These are phyloP conservation scores for Fragilaria radians DNA, from an alignment of 108 stramenopile species.

Conservation along the genomic window DNA sequence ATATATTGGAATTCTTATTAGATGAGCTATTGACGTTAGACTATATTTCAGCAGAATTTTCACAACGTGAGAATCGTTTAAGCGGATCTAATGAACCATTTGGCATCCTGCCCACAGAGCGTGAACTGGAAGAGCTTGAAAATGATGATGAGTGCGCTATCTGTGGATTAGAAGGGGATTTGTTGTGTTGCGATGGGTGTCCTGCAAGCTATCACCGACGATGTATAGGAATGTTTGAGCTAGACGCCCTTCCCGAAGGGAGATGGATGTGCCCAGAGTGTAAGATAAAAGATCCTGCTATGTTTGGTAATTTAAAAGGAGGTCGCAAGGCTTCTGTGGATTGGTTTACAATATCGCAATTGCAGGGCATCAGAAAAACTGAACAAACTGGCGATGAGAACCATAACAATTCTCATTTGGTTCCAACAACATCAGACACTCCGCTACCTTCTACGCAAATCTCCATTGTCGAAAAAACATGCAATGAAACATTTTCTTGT, in stretches of 20 bases:
- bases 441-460: not conserved
- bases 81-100: slow-evolving; percentile 19
- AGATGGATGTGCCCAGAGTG: slow-evolving; percentile 84
- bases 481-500: not conserved
- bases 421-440: not conserved
- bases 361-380: slow-evolving; percentile 2
- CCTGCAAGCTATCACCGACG: slow-evolving; percentile 52
- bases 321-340: slow-evolving; percentile 57
- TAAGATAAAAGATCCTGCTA: slow-evolving; percentile 46
- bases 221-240: slow-evolving; percentile 42
- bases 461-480: not conserved
- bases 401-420: not conserved
- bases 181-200: slow-evolving; percentile 83
- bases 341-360: slow-evolving; percentile 54
- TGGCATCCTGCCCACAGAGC: slow-evolving; percentile 26
- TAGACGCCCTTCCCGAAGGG: slow-evolving; percentile 46
- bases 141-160: slow-evolving; percentile 69
- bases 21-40: slow-evolving; percentile 65
- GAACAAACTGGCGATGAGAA: not conserved
- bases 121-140: slow-evolving; percentile 47
- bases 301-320: slow-evolving; percentile 40
- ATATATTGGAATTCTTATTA: slow-evolving; percentile 69
- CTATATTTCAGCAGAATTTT: slow-evolving; percentile 45
- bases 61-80: slow-evolving; percentile 22
- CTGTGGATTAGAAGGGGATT: slow-evolving; percentile 68